Evolutionary conservation across 2,329 filamentous ascomycete species (phyloP).

Genomic region (Bipolaris oryzae): DNA sequence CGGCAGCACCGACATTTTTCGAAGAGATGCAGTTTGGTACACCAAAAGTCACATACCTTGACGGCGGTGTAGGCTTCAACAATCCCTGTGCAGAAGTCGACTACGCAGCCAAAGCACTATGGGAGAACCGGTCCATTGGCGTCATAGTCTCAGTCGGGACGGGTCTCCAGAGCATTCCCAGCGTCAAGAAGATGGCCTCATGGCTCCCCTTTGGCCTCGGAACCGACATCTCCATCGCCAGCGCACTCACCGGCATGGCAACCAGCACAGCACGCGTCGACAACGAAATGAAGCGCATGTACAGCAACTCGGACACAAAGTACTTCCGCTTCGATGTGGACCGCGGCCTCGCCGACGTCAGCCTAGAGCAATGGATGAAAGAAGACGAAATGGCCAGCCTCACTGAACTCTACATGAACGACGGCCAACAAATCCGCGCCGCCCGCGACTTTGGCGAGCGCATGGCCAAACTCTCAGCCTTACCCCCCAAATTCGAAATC

Average conservation of each 20-base stretch:
- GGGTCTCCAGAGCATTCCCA: conserved; percentile 47
- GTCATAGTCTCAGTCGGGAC: conserved; percentile 51
- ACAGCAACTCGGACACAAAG: conserved; percentile 43
- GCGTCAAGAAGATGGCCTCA: conserved; percentile 44
- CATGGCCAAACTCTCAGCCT: conserved; percentile 45
- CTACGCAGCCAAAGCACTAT: conserved; percentile 52
- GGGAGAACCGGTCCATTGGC: conserved; percentile 45
- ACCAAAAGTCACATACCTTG: conserved; percentile 56
- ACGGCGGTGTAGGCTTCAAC: conserved; percentile 58
- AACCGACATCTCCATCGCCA: conserved; percentile 46
- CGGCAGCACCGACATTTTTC: conserved; percentile 59
- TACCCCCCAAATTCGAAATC: conserved; percentile 47
- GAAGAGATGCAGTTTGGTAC: conserved; percentile 58
- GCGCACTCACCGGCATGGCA: conserved; percentile 47
- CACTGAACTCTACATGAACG: conserved; percentile 49
- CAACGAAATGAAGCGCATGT: conserved; percentile 51
- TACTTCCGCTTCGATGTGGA: conserved; percentile 51
- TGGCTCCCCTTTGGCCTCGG: conserved; percentile 51
- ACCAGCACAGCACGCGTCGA: conserved; percentile 48
- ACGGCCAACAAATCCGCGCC: conserved; percentile 39
- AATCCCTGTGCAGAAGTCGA: conserved; percentile 60
- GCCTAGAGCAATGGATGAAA: conserved; percentile 51
- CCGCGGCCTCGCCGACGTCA: conserved; percentile 47
- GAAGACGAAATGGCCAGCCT: conserved; percentile 50
- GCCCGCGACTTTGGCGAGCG: conserved; percentile 43